A percentile compares a stretch with the other conserved stretches of the same genome.
Conservation (phyloP, 2,329 filamentous ascomycete species). For the Sphaerulina vaccinii region DNA sequence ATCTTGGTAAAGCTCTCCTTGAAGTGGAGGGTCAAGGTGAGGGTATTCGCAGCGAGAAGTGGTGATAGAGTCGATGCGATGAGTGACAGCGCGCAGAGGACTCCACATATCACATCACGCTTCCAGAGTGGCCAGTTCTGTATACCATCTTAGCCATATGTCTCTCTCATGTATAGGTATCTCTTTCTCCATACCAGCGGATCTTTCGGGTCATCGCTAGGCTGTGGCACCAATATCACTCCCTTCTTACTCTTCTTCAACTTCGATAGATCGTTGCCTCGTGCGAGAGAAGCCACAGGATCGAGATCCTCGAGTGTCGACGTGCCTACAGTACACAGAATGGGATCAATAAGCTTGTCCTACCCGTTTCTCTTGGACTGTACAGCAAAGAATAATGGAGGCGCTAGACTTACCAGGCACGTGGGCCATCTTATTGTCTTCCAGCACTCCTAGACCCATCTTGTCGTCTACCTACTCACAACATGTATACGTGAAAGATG, state of each 20-base stretch:
- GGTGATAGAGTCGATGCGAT: constrained; percentile 82
- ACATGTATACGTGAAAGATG: too few species aligned
- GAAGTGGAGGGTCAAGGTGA: constrained; percentile 71
- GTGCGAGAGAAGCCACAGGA: constrained; percentile 22
- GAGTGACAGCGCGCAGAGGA: constrained; percentile 76
- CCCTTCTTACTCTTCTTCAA: constrained; percentile 34
- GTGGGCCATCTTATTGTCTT: constrained; percentile 25
- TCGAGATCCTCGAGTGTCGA: constrained; percentile 43
- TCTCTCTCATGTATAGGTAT: background rate
- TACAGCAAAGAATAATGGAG: background rate
- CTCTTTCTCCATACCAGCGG: constrained; percentile 59
- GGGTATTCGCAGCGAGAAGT: constrained; percentile 82
- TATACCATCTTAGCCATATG: constrained; percentile 11
- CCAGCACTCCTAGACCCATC: constrained; percentile 25
- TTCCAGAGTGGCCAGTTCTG: constrained; percentile 84
- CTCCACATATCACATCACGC: constrained; percentile 74
- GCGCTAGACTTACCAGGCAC: constrained; percentile 23
- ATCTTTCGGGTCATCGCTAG: constrained; percentile 87
- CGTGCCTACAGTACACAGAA: constrained; percentile 40
- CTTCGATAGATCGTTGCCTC: constrained; percentile 18
- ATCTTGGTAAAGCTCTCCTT: constrained; percentile 65
- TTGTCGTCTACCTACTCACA: too few species aligned
- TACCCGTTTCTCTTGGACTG: background rate
- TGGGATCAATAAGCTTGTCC: background rate
- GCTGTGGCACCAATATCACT: constrained; percentile 79